Percentiles rank a stretch among this genome's conserved stretches.
Conservation (phyloP, 208 protist species). For the Leishmania major region DNA sequence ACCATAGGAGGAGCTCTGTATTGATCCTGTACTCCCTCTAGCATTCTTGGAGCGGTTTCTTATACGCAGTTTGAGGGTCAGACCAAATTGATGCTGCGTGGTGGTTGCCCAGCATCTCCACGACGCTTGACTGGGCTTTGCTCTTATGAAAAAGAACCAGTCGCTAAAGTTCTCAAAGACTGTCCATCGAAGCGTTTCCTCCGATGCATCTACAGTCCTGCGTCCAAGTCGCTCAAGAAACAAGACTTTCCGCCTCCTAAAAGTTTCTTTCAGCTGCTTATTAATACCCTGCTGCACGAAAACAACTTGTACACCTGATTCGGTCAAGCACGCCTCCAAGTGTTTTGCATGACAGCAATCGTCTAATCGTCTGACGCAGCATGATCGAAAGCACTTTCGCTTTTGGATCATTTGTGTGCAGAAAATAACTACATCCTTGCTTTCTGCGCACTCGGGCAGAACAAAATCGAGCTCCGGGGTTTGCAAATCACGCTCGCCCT, state of each 20-base stretch:
- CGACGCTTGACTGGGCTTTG: not conserved
- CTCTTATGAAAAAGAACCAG: constrained; percentile 9
- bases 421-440: constrained; percentile 1
- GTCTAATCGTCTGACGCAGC: constrained; percentile 18
- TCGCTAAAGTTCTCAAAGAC: constrained; percentile 20
- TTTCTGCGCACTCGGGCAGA: not conserved
- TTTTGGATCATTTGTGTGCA: constrained; percentile 5
- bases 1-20: not conserved
- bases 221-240: constrained; percentile 22
- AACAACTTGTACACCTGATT: constrained; percentile 7
- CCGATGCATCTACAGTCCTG: constrained; percentile 1
- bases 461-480: not conserved
- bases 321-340: not conserved
- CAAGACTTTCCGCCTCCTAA: not conserved
- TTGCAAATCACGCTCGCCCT: not conserved
- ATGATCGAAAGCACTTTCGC: constrained; percentile 17
- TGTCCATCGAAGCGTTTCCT: constrained; percentile 2
- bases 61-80: constrained; percentile 6
- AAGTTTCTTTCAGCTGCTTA: not conserved
- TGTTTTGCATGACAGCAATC: not conserved
- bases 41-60: not conserved
- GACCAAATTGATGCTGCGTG: constrained; percentile 3
- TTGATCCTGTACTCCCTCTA: not conserved
- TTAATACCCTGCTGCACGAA: constrained; percentile 9
- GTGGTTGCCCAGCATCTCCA: constrained; percentile 13